Evolutionary conservation across 495 filamentous ascomycete genomes (phyloP).

Genomic region (Hypomontagnella monticulosa): DNA sequence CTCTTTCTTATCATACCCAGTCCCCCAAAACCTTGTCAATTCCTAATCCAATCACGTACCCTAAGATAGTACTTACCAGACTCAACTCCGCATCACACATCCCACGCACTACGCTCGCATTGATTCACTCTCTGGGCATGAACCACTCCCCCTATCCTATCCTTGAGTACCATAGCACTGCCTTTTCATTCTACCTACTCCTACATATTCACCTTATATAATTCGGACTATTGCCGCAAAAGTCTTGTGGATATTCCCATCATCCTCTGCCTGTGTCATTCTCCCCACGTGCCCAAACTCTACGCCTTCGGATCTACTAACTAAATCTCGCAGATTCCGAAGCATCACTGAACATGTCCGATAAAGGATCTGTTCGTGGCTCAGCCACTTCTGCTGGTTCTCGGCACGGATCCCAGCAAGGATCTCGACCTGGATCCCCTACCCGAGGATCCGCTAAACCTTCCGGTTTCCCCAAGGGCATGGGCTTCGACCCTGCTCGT

Average conservation of each 20-base stretch:
- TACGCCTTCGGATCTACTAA: not conserved
- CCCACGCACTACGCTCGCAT: too few relatives aligned
- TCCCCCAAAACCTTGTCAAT: too few relatives aligned
- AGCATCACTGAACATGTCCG: constrained; percentile 26
- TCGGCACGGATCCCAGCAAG: constrained; percentile 21
- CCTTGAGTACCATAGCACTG: too few relatives aligned
- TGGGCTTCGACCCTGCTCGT: constrained; percentile 48
- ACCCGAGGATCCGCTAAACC: constrained; percentile 16
- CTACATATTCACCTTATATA: not conserved
- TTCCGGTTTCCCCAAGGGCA: constrained; percentile 17
- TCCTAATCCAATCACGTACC: too few relatives aligned
- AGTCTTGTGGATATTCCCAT: not conserved
- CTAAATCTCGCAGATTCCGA: not conserved
- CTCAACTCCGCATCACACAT: too few relatives aligned
- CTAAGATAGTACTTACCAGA: too few relatives aligned
- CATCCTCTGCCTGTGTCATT: not conserved
- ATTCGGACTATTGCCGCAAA: not conserved
- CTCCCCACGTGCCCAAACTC: not conserved
- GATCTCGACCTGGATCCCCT: constrained; percentile 28
- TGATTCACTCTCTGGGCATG: too few relatives aligned
- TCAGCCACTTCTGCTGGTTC: constrained; percentile 3
- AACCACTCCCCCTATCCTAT: too few relatives aligned
- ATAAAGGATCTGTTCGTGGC: constrained; percentile 10
- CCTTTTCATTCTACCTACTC: too few relatives aligned
- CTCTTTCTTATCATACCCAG: too few relatives aligned